A percentile compares a stretch with the other conserved stretches of the same genome.
These are phyloP conservation scores for Talaromyces sp. DNA, from an alignment of 2,329 filamentous ascomycete species.

Conservation along the genomic window DNA sequence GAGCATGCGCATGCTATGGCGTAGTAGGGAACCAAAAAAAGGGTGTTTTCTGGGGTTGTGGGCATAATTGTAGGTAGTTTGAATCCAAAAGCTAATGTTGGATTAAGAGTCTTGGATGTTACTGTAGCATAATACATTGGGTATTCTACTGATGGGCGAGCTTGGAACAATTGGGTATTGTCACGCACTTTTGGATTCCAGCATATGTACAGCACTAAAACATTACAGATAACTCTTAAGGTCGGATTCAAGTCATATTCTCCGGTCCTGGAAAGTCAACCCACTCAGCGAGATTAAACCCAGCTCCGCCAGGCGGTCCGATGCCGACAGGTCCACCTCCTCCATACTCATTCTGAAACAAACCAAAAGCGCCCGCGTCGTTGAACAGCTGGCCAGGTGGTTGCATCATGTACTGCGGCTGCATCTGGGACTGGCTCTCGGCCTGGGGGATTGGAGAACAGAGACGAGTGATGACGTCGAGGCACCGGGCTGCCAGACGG, in stretches of 20 bases:
- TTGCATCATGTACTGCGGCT: conserved; percentile 27
- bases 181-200: background rate
- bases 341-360: conserved; percentile 24
- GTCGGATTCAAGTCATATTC: conserved; percentile 1
- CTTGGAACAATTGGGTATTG: no score
- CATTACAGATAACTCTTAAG: background rate
- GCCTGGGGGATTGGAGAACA: conserved; percentile 24
- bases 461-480: conserved; percentile 34
- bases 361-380: conserved; percentile 26
- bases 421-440: conserved; percentile 11
- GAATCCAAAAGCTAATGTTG: background rate
- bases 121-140: no score
- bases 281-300: conserved; percentile 37
- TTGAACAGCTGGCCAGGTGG: conserved; percentile 32
- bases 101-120: background rate
- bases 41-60: no score
- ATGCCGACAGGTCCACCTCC: conserved; percentile 16
- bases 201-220: background rate
- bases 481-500: conserved; percentile 32
- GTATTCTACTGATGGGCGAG: no score
- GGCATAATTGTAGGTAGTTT: background rate
- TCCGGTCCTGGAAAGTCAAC: conserved; percentile 27
- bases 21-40: background rate
- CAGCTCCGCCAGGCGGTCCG: conserved; percentile 15
- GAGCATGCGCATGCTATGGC: conserved; percentile 13